Percentiles rank a stretch among this genome's conserved stretches.
Conservation (phyloP, 352 stramenopile genomes). For the Pythium monospermum region DNA sequence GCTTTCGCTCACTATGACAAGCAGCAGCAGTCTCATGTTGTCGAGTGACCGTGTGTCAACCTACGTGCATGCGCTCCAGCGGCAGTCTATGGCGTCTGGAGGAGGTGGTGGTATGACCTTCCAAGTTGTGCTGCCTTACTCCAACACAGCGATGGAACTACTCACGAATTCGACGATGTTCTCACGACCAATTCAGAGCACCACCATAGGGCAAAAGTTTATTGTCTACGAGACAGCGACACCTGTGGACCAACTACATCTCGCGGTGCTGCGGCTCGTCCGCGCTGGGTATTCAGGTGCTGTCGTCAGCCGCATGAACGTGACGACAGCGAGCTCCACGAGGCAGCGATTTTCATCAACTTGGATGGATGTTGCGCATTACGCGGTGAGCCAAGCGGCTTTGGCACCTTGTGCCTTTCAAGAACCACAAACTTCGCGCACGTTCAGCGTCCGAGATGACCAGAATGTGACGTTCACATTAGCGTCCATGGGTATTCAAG, state of each 20-base stretch:
- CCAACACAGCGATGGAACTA: neutral
- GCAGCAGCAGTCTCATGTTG: neutral
- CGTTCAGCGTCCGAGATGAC: constrained; percentile 35
- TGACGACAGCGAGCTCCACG: constrained; percentile 8
- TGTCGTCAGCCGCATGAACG: constrained; percentile 5
- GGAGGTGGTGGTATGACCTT: constrained; percentile 16
- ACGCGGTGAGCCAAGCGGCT: constrained; percentile 3
- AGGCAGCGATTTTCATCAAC: constrained; percentile 4
- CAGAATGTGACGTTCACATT: constrained; percentile 37
- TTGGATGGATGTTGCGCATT: constrained; percentile 11
- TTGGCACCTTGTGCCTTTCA: neutral
- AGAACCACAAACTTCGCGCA: neutral
- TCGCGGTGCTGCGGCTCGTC: constrained; percentile 4
- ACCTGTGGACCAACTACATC: neutral
- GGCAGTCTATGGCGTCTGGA: neutral
- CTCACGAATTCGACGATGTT: constrained; percentile 5
- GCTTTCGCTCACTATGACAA: neutral
- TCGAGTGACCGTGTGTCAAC: constrained; percentile 2
- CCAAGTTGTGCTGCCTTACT: constrained; percentile 8
- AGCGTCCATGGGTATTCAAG: constrained; percentile 25
- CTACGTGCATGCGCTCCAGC: constrained; percentile 1
- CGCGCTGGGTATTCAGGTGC: constrained; percentile 4
- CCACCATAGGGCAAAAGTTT: constrained; percentile 1
- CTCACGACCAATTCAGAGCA: neutral
- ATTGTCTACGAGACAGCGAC: neutral